Evolutionary conservation across 305 asterid species (phyloP).

Genomic region (Rubia peregrina): DNA sequence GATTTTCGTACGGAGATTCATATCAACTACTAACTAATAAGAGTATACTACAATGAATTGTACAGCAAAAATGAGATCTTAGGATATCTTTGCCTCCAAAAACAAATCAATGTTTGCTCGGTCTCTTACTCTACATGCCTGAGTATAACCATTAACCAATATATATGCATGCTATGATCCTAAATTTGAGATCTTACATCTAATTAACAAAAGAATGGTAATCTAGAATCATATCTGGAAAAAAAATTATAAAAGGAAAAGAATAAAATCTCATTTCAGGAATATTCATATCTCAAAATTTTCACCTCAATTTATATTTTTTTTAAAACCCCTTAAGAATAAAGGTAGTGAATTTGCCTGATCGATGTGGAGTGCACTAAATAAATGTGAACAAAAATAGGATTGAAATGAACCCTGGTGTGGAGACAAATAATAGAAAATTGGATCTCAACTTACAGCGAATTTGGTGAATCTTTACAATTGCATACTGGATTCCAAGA

Average conservation of each 20-base stretch:
- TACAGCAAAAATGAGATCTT: neutral
- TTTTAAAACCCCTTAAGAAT: neutral
- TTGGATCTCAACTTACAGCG: neutral
- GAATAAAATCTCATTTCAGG: neutral
- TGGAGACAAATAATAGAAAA: slow-evolving; percentile 13
- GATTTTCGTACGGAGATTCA: too few relatives aligned
- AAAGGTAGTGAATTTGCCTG: too few relatives aligned
- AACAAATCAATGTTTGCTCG: neutral
- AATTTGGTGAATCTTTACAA: neutral
- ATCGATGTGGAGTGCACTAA: neutral
- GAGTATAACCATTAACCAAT: too few relatives aligned
- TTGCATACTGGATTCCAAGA: slow-evolving; percentile 4
- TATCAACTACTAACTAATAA: too few relatives aligned
- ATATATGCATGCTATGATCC: neutral
- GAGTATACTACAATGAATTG: neutral
- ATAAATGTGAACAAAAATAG: neutral
- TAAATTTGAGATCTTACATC: neutral
- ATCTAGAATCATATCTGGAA: neutral
- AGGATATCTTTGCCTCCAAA: neutral
- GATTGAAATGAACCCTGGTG: neutral
- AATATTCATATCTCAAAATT: neutral
- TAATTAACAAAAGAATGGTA: neutral
- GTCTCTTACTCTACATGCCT: neutral
- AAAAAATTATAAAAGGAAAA: too few relatives aligned
- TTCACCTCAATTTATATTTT: neutral